phyloP scores from a whole-genome alignment of 768 basidiomycete species.

The Kwoniella sp. region DNA sequence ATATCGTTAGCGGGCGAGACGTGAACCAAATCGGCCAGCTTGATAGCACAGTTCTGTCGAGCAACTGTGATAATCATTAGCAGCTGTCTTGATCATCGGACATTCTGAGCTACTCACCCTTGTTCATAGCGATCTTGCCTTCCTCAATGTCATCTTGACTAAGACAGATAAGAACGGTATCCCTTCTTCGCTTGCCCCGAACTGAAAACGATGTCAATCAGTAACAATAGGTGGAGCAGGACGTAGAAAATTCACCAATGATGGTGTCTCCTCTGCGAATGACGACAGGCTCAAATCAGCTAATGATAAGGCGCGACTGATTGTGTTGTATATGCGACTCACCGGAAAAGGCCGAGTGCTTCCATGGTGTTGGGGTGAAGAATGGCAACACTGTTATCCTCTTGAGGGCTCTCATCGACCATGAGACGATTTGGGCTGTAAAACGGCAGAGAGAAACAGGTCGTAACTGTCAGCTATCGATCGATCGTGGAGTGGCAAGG shows the following conservation, averaged over 20 bases:
- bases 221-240: neutral
- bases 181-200: conserved; percentile 95
- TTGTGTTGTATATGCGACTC: too few species aligned
- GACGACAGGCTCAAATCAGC: neutral
- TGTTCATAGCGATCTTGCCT: conserved; percentile 97
- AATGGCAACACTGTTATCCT: conserved; percentile 99
- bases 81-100: neutral
- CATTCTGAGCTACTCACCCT: conserved; percentile 58
- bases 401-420: conserved; percentile 88
- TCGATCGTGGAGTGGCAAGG: conserved; percentile 8
- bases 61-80: conserved; percentile 63
- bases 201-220: conserved; percentile 18
- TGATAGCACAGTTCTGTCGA: conserved; percentile 97
- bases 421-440: conserved; percentile 92
- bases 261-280: conserved; percentile 76
- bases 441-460: conserved; percentile 8
- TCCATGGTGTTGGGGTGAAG: conserved; percentile 98
- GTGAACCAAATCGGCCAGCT: conserved; percentile 92
- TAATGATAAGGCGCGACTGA: too few species aligned
- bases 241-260: conserved; percentile 73
- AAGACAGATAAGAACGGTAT: conserved; percentile 95
- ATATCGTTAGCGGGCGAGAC: conserved; percentile 96
- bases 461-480: neutral
- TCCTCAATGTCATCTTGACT: conserved; percentile 96
- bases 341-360: conserved; percentile 80